Conservation (phyloP, 2,329 filamentous ascomycete species). For the Aureobasidium musti region DNA sequence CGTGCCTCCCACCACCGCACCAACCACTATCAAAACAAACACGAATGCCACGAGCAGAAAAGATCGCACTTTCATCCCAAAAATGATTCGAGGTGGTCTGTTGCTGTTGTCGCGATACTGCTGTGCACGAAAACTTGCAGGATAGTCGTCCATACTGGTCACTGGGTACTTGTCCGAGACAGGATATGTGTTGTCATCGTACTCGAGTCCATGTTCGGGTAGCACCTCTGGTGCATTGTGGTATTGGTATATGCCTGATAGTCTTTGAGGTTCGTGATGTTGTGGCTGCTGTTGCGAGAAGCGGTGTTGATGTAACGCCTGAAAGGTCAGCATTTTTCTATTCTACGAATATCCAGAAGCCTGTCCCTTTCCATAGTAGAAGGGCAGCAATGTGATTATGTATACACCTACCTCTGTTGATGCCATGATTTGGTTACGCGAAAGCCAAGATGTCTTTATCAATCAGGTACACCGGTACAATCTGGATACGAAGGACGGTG, state of each 20-base stretch:
- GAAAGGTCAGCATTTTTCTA: slow-evolving; percentile 11
- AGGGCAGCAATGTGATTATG: not conserved
- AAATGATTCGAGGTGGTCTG: slow-evolving; percentile 44
- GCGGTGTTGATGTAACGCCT: slow-evolving; percentile 31
- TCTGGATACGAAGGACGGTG: slow-evolving; percentile 13
- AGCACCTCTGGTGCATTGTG: slow-evolving; percentile 46
- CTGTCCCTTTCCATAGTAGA: not conserved
- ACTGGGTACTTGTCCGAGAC: slow-evolving; percentile 45
- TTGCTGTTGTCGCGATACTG: slow-evolving; percentile 36
- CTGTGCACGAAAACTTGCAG: slow-evolving; percentile 32
- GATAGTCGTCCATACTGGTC: slow-evolving; percentile 32
- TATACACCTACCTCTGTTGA: slow-evolving; percentile 19
- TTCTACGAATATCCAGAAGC: not conserved
- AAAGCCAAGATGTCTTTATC: slow-evolving; percentile 21
- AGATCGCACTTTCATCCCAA: slow-evolving; percentile 44
- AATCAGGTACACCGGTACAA: not conserved
- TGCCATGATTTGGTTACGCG: not conserved
- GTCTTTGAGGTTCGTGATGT: slow-evolving; percentile 15
- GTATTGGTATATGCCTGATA: slow-evolving; percentile 45
- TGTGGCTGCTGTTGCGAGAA: slow-evolving; percentile 14
- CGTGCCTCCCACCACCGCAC: slow-evolving; percentile 44
- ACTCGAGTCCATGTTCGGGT: slow-evolving; percentile 44
- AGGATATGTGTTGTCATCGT: slow-evolving; percentile 43
- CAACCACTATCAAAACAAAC: slow-evolving; percentile 40
- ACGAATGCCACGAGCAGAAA: slow-evolving; percentile 41